phyloP scores from a whole-genome alignment of 257 asterid genomes.

The Ligustrum vulgare region DNA sequence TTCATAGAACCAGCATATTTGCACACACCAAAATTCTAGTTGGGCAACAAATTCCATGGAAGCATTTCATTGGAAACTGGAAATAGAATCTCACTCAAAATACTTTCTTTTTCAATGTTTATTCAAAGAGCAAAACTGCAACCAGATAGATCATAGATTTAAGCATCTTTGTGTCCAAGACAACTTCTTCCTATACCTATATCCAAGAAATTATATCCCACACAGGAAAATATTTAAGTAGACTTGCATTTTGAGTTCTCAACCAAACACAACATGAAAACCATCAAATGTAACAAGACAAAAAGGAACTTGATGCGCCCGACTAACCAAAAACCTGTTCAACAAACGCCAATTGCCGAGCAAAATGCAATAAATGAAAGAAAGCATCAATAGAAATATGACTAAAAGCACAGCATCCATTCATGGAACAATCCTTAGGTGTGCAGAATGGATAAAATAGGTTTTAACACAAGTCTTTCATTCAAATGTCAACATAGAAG shows the following conservation, averaged over 20 bases:
- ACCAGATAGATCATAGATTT: not conserved
- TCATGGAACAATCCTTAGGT: not conserved
- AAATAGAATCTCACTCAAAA: not conserved
- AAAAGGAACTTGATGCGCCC: not conserved
- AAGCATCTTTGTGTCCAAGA: not conserved
- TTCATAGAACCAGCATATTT: not conserved
- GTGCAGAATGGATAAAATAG: not conserved
- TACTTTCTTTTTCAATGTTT: not conserved
- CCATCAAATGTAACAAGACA: not conserved
- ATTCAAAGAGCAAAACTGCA: not conserved
- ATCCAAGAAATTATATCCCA: not conserved
- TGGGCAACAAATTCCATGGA: not conserved
- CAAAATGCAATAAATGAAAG: not conserved
- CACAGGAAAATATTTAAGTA: not conserved
- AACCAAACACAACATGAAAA: not conserved
- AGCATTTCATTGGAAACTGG: not conserved
- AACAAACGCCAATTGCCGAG: not conserved
- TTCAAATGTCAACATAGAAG: too few species aligned
- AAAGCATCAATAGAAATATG: not conserved
- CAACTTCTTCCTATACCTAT: not conserved
- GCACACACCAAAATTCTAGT: not conserved
- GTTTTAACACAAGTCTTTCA: not conserved
- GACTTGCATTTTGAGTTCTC: not conserved
- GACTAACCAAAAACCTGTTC: not conserved
- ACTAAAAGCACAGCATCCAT: not conserved